These are phyloP conservation scores for Blastocystis sp. DNA, from an alignment of 352 stramenopile genomes.

Conservation along the genomic window DNA sequence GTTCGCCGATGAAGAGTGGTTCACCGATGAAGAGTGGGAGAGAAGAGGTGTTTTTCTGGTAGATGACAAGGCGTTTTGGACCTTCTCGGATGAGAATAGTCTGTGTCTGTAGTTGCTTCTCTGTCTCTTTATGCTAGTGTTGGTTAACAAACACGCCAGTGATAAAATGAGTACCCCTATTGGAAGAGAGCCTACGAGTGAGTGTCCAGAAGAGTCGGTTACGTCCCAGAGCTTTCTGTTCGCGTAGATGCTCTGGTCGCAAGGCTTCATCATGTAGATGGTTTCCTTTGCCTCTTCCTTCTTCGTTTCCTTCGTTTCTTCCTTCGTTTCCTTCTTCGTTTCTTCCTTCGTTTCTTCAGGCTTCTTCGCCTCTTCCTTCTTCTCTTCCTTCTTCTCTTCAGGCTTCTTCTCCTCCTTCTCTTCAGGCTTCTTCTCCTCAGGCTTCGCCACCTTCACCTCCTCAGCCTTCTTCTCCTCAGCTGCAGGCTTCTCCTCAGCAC, in stretches of 20 bases:
- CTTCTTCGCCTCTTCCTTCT: conserved; percentile 10
- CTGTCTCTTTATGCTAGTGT: not conserved
- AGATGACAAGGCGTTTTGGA: not conserved
- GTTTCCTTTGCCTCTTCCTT: conserved; percentile 8
- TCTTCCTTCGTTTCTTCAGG: conserved; percentile 29
- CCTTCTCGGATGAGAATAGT: not conserved
- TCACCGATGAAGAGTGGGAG: not conserved
- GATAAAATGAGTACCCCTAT: conserved; percentile 18
- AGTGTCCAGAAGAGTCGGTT: not conserved
- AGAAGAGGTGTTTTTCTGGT: not conserved
- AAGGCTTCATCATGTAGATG: conserved; percentile 40
- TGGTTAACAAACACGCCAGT: not conserved
- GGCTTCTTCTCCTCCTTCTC: conserved; percentile 40
- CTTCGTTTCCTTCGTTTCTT: not conserved
- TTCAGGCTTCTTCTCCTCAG: conserved; percentile 25
- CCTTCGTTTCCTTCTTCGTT: not conserved
- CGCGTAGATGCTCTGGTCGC: conserved; percentile 60
- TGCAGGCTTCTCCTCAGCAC: not conserved
- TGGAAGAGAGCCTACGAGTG: conserved; percentile 57
- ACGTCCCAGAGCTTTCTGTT: conserved; percentile 63
- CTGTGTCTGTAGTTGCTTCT: not conserved
- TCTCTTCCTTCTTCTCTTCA: conserved; percentile 51
- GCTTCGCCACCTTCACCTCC: conserved; percentile 21
- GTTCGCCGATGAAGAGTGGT: not conserved
- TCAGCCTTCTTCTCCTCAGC: conserved; percentile 12